Percentiles rank a stretch among this genome's conserved stretches.
Conservation (phyloP, 768 basidiomycete genomes). For the Rickenella mellea region DNA sequence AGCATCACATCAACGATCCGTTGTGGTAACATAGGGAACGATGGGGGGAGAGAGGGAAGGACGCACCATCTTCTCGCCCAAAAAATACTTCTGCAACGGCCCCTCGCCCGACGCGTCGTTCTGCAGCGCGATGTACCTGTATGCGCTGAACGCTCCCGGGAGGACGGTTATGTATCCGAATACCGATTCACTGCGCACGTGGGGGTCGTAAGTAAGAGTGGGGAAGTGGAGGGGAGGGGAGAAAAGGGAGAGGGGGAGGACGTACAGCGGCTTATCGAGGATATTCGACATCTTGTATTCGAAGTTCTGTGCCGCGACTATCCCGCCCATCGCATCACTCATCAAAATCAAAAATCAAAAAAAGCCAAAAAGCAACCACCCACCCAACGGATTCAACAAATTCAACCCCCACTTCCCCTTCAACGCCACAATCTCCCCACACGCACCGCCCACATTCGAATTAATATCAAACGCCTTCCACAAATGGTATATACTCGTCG, state of each 20-base stretch:
- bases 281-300: slow-evolving; percentile 95
- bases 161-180: slow-evolving; percentile 95
- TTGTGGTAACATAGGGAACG: neutral
- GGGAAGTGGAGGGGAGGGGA: neutral
- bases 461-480: slow-evolving; percentile 96
- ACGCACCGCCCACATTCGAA: slow-evolving; percentile 85
- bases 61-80: slow-evolving; percentile 85
- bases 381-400: slow-evolving; percentile 66
- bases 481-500: slow-evolving; percentile 82
- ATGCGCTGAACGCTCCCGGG: slow-evolving; percentile 89
- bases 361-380: slow-evolving; percentile 1
- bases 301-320: slow-evolving; percentile 85
- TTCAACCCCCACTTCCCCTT: slow-evolving; percentile 78
- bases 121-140: slow-evolving; percentile 83
- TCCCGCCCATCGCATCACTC: neutral
- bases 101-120: slow-evolving; percentile 80
- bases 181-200: slow-evolving; percentile 54
- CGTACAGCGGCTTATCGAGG: slow-evolving; percentile 74
- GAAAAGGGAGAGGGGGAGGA: slow-evolving; percentile 1
- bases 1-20: no score
- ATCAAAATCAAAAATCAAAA: neutral
- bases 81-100: slow-evolving; percentile 90
- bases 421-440: slow-evolving; percentile 90
- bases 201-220: no score
- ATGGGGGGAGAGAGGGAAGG: slow-evolving; percentile 1